Percentiles rank a stretch among this genome's conserved stretches.
Conservation (phyloP, 2,329 filamentous ascomycete species). For the Dryadomyces sulphureus region DNA sequence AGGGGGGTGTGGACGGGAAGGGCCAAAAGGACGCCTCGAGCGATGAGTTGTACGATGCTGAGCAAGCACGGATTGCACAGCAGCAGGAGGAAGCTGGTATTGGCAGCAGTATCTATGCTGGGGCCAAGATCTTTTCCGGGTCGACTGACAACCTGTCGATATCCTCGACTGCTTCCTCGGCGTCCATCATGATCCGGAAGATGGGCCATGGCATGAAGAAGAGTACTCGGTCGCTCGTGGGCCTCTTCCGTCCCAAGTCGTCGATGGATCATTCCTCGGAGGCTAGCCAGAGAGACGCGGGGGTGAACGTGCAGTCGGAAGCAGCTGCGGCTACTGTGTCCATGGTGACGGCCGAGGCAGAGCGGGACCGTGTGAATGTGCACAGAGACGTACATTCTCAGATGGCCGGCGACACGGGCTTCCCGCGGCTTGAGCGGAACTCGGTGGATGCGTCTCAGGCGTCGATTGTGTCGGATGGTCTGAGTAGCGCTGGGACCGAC, state of each 20-base stretch:
- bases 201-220: constrained; percentile 99
- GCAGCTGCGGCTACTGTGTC: constrained; percentile 61
- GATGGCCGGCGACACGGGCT: constrained; percentile 58
- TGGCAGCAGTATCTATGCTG: constrained; percentile 85
- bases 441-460: constrained; percentile 53
- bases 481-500: constrained; percentile 43
- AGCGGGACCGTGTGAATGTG: constrained; percentile 70
- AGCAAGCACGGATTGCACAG: constrained; percentile 81
- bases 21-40: constrained; percentile 49
- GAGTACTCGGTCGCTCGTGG: constrained; percentile 76
- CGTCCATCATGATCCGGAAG: constrained; percentile 89
- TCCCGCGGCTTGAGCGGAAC: constrained; percentile 71
- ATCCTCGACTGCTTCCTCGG: constrained; percentile 77
- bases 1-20: constrained; percentile 18
- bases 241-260: constrained; percentile 89
- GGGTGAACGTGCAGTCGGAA: constrained; percentile 15
- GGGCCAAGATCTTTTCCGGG: constrained; percentile 69
- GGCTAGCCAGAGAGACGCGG: constrained; percentile 46
- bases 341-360: constrained; percentile 90
- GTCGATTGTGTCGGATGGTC: constrained; percentile 31
- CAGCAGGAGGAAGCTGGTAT: constrained; percentile 87
- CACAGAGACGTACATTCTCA: constrained; percentile 55
- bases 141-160: constrained; percentile 93
- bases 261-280: constrained; percentile 68
- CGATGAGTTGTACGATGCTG: constrained; percentile 61